Evolutionary conservation across 768 basidiomycete species (phyloP), one percentile per base, ranked within the genome.

Genomic region (Wakefieldia striispora): DNA sequence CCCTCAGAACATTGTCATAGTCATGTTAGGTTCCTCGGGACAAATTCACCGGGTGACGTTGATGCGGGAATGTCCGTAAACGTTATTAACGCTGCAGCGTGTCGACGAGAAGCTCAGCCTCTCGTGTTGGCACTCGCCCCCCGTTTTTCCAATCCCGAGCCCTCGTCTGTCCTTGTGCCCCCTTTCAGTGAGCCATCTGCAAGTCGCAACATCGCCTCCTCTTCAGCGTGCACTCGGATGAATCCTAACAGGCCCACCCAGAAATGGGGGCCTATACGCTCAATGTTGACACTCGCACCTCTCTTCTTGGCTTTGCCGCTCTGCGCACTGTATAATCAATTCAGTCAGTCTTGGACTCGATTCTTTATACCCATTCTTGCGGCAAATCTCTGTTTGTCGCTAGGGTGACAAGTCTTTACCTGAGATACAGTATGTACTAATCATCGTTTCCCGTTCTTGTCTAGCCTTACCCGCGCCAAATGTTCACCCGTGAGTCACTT

Each of bases 401-500:
- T 10, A 29, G 29, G 29, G 12, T 13, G 29, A 12, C 13, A 16
- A 33, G 13, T 14, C 31, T 33, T 33, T 11, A n/a, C n/a, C n/a
- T 31, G 29, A 3, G 11, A 14, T 3, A 31, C 40, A 4, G n/a
- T n/a, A n/a, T 24, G 1, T 27, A 14, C 44, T 62, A 8, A 65
- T 29, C n/a, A 20, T 33, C 6, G 13, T 31, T 34, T 27, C 9
- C 41, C 43, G n/a, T 33, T 29, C 14, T 13, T 42, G 13, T 12
- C 33, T 49, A 87, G 85, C 69, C n/a, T 70, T 86, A 33, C 84
- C 85, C 11, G 64, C 69, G 19, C 83, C 85, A 5, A 65, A 82
- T 27, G 70, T 75, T 10, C 75, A 76, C 23, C 64, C 79, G 82
- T 85, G 62, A 66, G 79, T 56, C 16, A n/a, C n/a, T n/a, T n/a